Evolutionary conservation across 2,329 filamentous ascomycete species (phyloP), one percentile per base, ranked within the genome.

Genomic region (Phyllosticta citriasiana): DNA sequence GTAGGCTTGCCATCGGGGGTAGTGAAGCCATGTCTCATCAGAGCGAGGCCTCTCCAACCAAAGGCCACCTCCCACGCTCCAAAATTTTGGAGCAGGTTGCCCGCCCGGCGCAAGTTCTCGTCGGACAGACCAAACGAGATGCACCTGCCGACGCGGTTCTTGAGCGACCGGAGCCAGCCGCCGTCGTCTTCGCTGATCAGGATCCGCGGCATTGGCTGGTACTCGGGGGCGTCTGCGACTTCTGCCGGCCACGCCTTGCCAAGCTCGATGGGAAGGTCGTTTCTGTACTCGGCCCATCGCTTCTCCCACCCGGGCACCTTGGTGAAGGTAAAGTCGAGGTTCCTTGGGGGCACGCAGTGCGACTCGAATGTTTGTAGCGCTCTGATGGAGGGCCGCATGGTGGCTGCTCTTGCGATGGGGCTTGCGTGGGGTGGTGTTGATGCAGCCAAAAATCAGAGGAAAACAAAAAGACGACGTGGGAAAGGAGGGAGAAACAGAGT

Each of bases 131-230:
- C 89, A 69, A 91, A 93, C 64, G 81, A 82, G 65, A 93, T 83
- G 71, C 89, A 92, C 74, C 85, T 86, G 1, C 88, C 89, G 27
- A 93, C 76, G 19, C 89, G 82, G 14, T 77, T 69, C 69, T 85
- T 87, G 52, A 87, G 81, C 62, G 87, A 82, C 4, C 84, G 82
- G 40, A 91, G 82, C 89, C 89, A 94, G 14, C 40, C 40, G 6
- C 40, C 40, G 16, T 40, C 33, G 10, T 16, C 40, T 19, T 7
- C 40, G 16, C 16, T 16, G 40, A n/a, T n/a, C 40, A n/a, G 12
- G 40, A 47, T 16, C 3, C 14, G 40, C 40, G 40, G 12, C 14
- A 1, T 47, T 7, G 40, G 14, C 40, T 16, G 14, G 14, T 6
- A 47, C 40, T 47, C 40, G 40, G 12, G 40, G 1, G 16, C 40